These are phyloP conservation scores for Irpex lacteus DNA, from an alignment of 1,284 basidiomycete species.

Conservation along the genomic window DNA sequence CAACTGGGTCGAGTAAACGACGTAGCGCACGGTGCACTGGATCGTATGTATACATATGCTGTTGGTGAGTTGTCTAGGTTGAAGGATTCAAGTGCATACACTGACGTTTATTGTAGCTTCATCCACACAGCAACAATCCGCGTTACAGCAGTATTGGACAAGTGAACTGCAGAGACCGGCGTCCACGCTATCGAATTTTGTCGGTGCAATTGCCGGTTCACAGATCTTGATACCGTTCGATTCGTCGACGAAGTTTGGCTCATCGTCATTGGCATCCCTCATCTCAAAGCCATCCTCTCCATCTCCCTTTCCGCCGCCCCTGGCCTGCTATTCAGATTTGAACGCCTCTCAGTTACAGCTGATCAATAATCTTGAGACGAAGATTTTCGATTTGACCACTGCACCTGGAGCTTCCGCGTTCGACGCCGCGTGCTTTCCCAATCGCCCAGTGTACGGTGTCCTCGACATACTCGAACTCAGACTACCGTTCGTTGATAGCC, in stretches of 20 bases:
- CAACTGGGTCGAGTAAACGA: conserved; percentile 45
- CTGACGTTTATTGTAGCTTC: conserved; percentile 36
- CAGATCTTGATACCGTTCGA: conserved; percentile 62
- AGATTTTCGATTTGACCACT: conserved; percentile 46
- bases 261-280: conserved; percentile 31
- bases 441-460: conserved; percentile 60
- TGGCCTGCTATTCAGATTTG: conserved; percentile 57
- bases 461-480: conserved; percentile 54
- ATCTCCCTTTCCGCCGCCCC: conserved; percentile 52
- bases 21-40: conserved; percentile 38
- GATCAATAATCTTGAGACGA: conserved; percentile 46
- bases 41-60: conserved; percentile 60
- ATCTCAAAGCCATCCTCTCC: conserved; percentile 41
- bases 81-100: conserved; percentile 4
- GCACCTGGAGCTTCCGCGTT: conserved; percentile 34
- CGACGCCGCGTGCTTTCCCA: conserved; percentile 48
- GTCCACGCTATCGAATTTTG: conserved; percentile 42
- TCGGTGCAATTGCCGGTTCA: conserved; percentile 42
- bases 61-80: conserved; percentile 38
- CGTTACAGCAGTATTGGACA: conserved; percentile 56
- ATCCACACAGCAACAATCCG: conserved; percentile 46
- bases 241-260: conserved; percentile 36
- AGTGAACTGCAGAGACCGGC: conserved; percentile 45
- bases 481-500: conserved; percentile 49
- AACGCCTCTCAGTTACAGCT: conserved; percentile 34